phyloP scores from a whole-genome alignment of 352 stramenopile species.

The Aphanomyces stellatus region DNA sequence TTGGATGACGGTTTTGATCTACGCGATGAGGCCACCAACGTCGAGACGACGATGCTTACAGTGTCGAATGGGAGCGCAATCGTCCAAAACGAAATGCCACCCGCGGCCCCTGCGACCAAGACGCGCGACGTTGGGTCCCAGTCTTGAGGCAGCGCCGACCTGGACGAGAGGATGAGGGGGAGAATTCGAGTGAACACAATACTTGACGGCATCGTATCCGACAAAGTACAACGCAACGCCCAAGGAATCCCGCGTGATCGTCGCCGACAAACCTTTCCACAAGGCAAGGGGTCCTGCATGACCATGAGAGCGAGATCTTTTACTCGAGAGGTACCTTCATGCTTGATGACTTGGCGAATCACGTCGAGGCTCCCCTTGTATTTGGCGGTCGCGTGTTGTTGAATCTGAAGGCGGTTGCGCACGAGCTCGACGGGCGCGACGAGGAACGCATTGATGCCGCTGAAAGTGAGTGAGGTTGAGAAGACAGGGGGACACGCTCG shows the following conservation, averaged over 20 bases:
- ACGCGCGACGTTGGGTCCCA: constrained; percentile 45
- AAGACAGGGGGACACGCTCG: not conserved
- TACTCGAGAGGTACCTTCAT: constrained; percentile 37
- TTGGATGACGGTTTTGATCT: constrained; percentile 76
- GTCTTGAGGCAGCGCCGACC: constrained; percentile 13
- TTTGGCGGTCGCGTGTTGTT: constrained; percentile 51
- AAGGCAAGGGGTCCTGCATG: constrained; percentile 33
- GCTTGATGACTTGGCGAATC: constrained; percentile 43
- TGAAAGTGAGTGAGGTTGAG: not conserved
- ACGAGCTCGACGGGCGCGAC: constrained; percentile 72
- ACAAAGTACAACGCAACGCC: constrained; percentile 83
- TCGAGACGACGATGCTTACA: not conserved
- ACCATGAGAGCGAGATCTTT: not conserved
- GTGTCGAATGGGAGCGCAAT: constrained; percentile 80
- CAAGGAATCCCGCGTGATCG: constrained; percentile 70
- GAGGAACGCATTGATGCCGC: constrained; percentile 63
- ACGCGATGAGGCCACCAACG: not conserved
- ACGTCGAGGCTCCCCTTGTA: constrained; percentile 56
- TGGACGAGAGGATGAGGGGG: not conserved
- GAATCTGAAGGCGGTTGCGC: constrained; percentile 69
- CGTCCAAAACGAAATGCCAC: constrained; percentile 77
- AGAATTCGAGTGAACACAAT: not conserved
- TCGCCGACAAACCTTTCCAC: constrained; percentile 69
- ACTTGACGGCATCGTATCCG: constrained; percentile 67
- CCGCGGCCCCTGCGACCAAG: constrained; percentile 54